Evolutionary conservation across 2,329 filamentous ascomycete species (phyloP).

Genomic region (Lachnellula suecica): DNA sequence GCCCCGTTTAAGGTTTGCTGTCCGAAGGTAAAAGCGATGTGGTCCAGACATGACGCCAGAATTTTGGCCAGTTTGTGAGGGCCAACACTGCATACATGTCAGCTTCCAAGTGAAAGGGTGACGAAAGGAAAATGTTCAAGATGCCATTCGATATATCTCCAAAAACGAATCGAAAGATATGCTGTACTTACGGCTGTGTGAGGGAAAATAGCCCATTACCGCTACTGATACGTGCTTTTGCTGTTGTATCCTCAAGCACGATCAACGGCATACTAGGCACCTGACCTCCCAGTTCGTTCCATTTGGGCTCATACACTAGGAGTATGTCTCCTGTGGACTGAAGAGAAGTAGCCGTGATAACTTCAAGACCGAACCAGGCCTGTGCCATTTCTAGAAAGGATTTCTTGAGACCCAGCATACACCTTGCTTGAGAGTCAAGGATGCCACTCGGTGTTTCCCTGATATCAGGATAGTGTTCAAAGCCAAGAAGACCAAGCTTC

Average conservation of each 20-base stretch:
- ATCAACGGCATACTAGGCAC: constrained; percentile 14
- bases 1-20: neutral
- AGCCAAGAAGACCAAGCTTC: constrained; percentile 19
- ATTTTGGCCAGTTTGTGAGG: constrained; percentile 21
- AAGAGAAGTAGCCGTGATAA: constrained; percentile 7
- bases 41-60: constrained; percentile 17
- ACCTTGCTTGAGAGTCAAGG: constrained; percentile 8
- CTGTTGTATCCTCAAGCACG: constrained; percentile 18
- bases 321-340: constrained; percentile 10
- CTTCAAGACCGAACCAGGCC: constrained; percentile 23
- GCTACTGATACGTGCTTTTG: neutral
- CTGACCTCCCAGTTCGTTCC: neutral
- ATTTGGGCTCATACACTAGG: constrained; percentile 18
- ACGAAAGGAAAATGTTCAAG: neutral
- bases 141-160: no score
- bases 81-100: constrained; percentile 12
- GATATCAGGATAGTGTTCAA: constrained; percentile 16
- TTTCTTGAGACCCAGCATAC: constrained; percentile 15
- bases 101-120: neutral
- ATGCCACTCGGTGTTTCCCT: constrained; percentile 12
- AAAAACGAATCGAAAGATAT: no score
- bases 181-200: constrained; percentile 21
- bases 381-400: constrained; percentile 14
- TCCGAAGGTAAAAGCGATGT: neutral
- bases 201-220: constrained; percentile 14